These are phyloP conservation scores for Melaleuca quinquenervia DNA, from an alignment of 345 rosid genomes.

Conservation along the genomic window DNA sequence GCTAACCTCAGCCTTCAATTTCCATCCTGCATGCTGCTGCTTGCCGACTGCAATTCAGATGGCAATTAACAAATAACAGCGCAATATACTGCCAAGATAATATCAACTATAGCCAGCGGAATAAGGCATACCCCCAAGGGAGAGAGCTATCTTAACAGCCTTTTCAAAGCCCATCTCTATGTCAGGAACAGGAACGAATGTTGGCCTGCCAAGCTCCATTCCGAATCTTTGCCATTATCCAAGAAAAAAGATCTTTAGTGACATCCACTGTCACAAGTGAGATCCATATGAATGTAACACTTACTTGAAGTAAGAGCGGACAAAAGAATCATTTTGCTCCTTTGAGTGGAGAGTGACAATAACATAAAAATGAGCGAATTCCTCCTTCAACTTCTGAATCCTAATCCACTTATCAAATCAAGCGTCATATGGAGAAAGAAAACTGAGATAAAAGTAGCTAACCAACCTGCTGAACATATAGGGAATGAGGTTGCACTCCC, in stretches of 20 bases:
- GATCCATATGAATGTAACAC: slow-evolving; percentile 4
- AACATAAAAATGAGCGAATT: slow-evolving; percentile 65
- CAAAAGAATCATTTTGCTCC: slow-evolving; percentile 65
- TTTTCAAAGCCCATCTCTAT: slow-evolving; percentile 93
- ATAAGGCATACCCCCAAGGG: slow-evolving; percentile 59
- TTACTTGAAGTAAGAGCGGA: slow-evolving; percentile 76
- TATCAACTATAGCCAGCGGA: background rate
- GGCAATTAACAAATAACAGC: background rate
- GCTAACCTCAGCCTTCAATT: slow-evolving; percentile 77
- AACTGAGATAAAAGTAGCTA: background rate
- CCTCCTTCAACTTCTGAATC: slow-evolving; percentile 53
- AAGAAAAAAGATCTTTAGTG: background rate
- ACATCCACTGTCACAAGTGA: background rate
- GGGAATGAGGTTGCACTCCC: slow-evolving; percentile 39
- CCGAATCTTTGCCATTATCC: slow-evolving; percentile 28
- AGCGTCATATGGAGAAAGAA: background rate
- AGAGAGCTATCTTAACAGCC: slow-evolving; percentile 73
- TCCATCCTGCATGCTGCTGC: slow-evolving; percentile 47
- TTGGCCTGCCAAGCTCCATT: slow-evolving; percentile 84
- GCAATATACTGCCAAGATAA: background rate
- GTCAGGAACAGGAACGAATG: slow-evolving; percentile 72
- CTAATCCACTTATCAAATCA: slow-evolving; percentile 17
- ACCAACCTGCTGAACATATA: slow-evolving; percentile 55
- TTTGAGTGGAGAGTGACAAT: slow-evolving; percentile 46
- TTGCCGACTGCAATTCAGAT: slow-evolving; percentile 56